Percentiles rank a stretch among this genome's conserved stretches.
phyloP scores from a whole-genome alignment of 108 stramenopile species.

The Nitzschia palea region DNA sequence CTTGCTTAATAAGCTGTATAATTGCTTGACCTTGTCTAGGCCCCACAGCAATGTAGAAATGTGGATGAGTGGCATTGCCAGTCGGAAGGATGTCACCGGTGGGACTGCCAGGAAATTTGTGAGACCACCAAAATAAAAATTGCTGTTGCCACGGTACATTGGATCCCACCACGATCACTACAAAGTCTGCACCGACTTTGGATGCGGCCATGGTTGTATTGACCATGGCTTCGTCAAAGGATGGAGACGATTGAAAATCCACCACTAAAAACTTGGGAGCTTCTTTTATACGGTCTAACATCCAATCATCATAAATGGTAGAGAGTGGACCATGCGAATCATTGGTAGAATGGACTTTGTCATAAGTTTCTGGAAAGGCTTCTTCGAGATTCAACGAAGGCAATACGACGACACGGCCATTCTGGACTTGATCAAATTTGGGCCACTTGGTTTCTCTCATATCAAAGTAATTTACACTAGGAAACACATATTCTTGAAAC shows the following conservation, averaged over 20 bases:
- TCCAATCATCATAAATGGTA: no score
- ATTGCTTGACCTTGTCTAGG: not conserved
- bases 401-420: constrained; percentile 4
- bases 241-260: not conserved
- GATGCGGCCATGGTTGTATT: not conserved
- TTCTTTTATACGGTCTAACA: no score
- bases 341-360: no score
- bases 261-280: constrained; percentile 5
- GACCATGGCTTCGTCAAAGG: not conserved
- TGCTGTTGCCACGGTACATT: constrained; percentile 5
- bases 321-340: no score
- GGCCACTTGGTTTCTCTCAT: constrained; percentile 5
- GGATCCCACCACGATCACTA: not conserved
- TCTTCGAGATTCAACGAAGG: not conserved
- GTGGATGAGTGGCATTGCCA: not conserved
- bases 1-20: not conserved
- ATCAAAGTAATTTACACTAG: constrained; percentile 18
- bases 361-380: not conserved
- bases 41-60: constrained; percentile 5
- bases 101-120: constrained; percentile 12
- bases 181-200: constrained; percentile 2
- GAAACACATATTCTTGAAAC: not conserved
- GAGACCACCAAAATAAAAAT: constrained; percentile 15
- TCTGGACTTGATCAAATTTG: constrained; percentile 4
- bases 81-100: not conserved